Base-by-base conservation (phyloP, 2,329 filamentous ascomycete genomes). In the Fusarium globosum region DNA sequence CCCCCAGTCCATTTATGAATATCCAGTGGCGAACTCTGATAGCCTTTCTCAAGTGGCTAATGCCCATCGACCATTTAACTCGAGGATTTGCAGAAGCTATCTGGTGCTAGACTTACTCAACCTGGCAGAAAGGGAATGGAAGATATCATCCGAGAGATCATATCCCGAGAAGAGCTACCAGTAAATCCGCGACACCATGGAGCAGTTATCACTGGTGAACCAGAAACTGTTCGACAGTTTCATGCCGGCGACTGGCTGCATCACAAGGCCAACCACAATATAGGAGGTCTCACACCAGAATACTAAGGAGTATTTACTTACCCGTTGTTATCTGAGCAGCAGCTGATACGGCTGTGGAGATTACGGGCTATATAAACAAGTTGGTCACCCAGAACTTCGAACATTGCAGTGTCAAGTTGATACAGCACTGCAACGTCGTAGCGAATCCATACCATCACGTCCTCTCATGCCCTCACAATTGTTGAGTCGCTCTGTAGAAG, bases 171-270 rank as follows among this genome's bases (percentile, higher is more conserved):
- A 23, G 15, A 43, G 4, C 7, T 4, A 23, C 10, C n/a, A 12
- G n/a, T 10, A 23, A 23, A 43, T 1, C 10, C 42, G n/a, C 15
- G n/a, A 43, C 8, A 23, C 21, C 14, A n/a, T n/a, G 14, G 21
- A n/a, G 10, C n/a, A 12, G 16, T 9, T 7, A 23, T 23, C 23
- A 15, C 10, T 23, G 10, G n/a, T 43, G n/a, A 43, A 43, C 10
- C 42, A 10, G 0, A 3, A 23, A 23, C n/a, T 43, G 2, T 43
- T 7, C 10, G n/a, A 18, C n/a, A 18, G 10, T 14, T 21, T 2
- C 20, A 41, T 21, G 38, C 20, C 7, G 20, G 20, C 20, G 5
- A 6, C 36, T 20, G 36, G 16, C 16, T 38, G 16, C 16, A 38
- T 36, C 15, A 10, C 15, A 36, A 36, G 7, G 7, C 1, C 15